Evolutionary conservation across 768 basidiomycete species (phyloP).

Genomic region (Phanerochaete carnosa): DNA sequence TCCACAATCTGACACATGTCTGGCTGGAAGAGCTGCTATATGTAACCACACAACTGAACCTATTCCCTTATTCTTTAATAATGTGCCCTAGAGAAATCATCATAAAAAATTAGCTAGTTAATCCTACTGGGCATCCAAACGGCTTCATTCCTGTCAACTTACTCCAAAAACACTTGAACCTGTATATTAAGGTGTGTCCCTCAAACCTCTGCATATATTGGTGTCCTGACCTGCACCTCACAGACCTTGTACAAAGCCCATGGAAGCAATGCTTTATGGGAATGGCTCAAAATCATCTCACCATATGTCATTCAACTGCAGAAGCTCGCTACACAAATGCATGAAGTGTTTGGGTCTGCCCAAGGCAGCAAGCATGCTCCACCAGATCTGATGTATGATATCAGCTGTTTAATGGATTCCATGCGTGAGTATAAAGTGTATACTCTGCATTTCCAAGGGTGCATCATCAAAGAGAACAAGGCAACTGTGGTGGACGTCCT

Average conservation of each 20-base stretch:
- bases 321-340: slow-evolving; percentile 14
- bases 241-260: slow-evolving; percentile 30
- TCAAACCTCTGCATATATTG: background rate
- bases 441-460: slow-evolving; percentile 13
- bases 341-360: slow-evolving; percentile 22
- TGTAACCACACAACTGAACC: background rate
- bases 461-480: slow-evolving; percentile 13
- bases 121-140: slow-evolving; percentile 22
- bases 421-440: slow-evolving; percentile 23
- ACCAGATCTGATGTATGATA: slow-evolving; percentile 28
- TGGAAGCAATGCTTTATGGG: slow-evolving; percentile 32
- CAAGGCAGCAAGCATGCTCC: slow-evolving; percentile 30
- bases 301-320: slow-evolving; percentile 28
- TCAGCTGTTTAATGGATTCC: slow-evolving; percentile 22
- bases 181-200: slow-evolving; percentile 29
- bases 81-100: slow-evolving; percentile 5
- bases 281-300: slow-evolving; percentile 30
- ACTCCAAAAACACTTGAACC: slow-evolving; percentile 33
- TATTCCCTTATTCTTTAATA: background rate
- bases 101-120: slow-evolving; percentile 32
- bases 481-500: background rate
- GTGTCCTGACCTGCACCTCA: background rate
- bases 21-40: background rate
- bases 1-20: background rate
- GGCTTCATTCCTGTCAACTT: slow-evolving; percentile 28